These are phyloP conservation scores for Boletus rubropictus DNA, from an alignment of 768 basidiomycete genomes.

Conservation along the genomic window DNA sequence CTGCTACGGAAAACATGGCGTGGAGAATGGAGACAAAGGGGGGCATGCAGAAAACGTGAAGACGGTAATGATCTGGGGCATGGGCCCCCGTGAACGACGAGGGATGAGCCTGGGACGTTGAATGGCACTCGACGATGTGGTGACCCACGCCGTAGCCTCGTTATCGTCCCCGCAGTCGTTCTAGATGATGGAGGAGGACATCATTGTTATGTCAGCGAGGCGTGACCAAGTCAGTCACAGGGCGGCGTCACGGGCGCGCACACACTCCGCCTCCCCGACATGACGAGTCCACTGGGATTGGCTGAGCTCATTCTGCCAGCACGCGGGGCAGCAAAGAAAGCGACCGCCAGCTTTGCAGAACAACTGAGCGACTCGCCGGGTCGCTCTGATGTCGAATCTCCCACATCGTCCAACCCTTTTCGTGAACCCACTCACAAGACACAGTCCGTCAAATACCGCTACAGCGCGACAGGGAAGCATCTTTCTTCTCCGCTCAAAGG, in stretches of 20 bases:
- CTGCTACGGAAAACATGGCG: conserved; percentile 11
- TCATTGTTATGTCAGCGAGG: conserved; percentile 5
- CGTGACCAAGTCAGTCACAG: neutral
- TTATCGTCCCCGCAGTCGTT: conserved; percentile 1
- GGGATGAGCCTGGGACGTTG: neutral
- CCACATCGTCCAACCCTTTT: conserved; percentile 19
- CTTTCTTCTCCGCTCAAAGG: conserved; percentile 31
- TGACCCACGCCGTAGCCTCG: conserved; percentile 1
- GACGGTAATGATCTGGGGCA: conserved; percentile 18
- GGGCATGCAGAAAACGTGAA: conserved; percentile 20
- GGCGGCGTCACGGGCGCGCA: conserved; percentile 12
- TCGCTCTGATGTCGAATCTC: conserved; percentile 22
- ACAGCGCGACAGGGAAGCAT: conserved; percentile 30
- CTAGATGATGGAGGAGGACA: neutral
- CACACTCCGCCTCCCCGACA: conserved; percentile 2
- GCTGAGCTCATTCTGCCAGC: conserved; percentile 18
- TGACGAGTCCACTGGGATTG: conserved; percentile 12
- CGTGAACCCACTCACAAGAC: conserved; percentile 20
- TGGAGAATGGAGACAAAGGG: conserved; percentile 17
- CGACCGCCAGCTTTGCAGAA: conserved; percentile 28
- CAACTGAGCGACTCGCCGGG: conserved; percentile 28
- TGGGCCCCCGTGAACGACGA: conserved; percentile 4
- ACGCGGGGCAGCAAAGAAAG: conserved; percentile 33
- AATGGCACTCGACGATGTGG: neutral
- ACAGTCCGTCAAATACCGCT: conserved; percentile 30